Conservation (phyloP, 352 stramenopile genomes). For the Phytophthora syringae region DNA sequence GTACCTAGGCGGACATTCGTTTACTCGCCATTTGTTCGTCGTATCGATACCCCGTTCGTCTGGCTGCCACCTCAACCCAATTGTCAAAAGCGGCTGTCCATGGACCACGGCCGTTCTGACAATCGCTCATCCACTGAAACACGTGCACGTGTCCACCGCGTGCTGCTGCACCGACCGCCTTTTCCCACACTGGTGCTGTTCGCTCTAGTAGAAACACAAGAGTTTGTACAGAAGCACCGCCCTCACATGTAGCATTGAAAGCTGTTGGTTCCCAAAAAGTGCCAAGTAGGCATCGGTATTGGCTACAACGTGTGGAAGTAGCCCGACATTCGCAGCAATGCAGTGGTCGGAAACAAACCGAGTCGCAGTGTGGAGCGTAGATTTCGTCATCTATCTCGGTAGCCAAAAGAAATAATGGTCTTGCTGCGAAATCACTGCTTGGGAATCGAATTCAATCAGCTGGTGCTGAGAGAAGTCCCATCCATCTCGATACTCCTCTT, state of each 20-base stretch:
- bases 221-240: not conserved
- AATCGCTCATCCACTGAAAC: not conserved
- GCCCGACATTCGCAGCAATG: not conserved
- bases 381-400: too few relatives aligned
- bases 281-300: conserved; percentile 3
- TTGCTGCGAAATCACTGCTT: too few relatives aligned
- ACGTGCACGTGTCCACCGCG: not conserved
- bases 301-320: not conserved
- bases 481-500: too few relatives aligned
- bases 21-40: not conserved
- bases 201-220: conserved; percentile 3
- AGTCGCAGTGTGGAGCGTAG: not conserved
- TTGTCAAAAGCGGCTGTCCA: conserved; percentile 8
- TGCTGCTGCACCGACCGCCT: not conserved
- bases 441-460: too few relatives aligned
- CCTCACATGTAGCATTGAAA: conserved; percentile 12
- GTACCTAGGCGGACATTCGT: not conserved
- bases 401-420: too few relatives aligned
- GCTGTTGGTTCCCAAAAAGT: not conserved
- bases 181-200: not conserved
- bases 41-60: conserved; percentile 9
- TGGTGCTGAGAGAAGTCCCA: too few relatives aligned
- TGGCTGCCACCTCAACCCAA: not conserved
- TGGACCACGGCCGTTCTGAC: not conserved
- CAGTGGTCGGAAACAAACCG: not conserved